Conservation (phyloP, 768 basidiomycete genomes). For the Rhizopogon rudus region DNA sequence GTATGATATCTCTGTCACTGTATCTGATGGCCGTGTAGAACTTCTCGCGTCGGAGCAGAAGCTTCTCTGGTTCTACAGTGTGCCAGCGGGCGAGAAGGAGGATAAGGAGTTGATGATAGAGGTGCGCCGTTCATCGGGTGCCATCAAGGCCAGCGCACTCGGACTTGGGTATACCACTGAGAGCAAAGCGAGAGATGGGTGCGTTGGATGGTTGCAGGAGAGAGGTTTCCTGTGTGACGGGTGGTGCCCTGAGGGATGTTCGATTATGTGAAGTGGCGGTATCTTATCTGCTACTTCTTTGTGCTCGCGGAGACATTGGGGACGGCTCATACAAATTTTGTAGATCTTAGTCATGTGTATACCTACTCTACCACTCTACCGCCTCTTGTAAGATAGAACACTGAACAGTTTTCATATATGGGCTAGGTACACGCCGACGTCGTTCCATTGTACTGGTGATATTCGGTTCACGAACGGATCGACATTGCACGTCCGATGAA, state of each 20-base stretch:
- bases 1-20: constrained; percentile 38
- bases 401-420: background rate
- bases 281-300: background rate
- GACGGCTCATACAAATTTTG: background rate
- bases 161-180: background rate
- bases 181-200: background rate
- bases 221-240: constrained; percentile 3
- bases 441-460: no score
- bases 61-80: constrained; percentile 46
- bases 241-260: constrained; percentile 13
- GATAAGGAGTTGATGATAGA: constrained; percentile 33
- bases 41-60: constrained; percentile 44
- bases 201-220: constrained; percentile 6
- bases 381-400: background rate
- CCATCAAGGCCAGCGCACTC: constrained; percentile 20
- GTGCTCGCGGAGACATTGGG: background rate
- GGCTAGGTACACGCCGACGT: no score
- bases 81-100: constrained; percentile 22
- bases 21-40: constrained; percentile 43
- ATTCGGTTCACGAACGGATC: no score
- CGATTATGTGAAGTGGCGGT: constrained; percentile 14
- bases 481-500: no score
- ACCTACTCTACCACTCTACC: background rate
- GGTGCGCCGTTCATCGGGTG: constrained; percentile 37
- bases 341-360: background rate